Evolutionary conservation across 352 stramenopile species (phyloP).

Genomic region (Globisporangium cylindrosporum): DNA sequence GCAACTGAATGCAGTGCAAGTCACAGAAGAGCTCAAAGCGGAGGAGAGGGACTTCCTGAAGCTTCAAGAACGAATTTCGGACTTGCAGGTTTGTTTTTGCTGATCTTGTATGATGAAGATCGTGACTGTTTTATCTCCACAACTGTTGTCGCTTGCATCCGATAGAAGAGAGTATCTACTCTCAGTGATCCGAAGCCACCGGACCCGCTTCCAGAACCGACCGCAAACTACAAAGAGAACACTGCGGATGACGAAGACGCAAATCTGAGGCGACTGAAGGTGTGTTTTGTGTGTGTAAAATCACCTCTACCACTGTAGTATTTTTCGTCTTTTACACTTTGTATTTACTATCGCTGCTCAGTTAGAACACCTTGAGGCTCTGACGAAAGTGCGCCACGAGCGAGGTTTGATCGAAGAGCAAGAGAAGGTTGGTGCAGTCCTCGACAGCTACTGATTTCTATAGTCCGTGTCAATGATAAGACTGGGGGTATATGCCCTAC

Average conservation of each 20-base stretch:
- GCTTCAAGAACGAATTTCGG: conserved; percentile 14
- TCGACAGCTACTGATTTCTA: too few species aligned
- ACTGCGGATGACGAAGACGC: conserved; percentile 18
- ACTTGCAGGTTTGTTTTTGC: conserved; percentile 12
- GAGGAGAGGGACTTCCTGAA: conserved; percentile 17
- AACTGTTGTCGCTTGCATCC: background rate
- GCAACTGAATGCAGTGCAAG: conserved; percentile 12
- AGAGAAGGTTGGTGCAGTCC: conserved; percentile 34
- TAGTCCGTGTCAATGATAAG: too few species aligned
- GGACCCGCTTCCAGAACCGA: background rate
- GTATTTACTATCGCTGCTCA: background rate
- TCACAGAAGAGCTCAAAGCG: conserved; percentile 3
- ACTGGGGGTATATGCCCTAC: background rate
- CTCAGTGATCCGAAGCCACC: conserved; percentile 6
- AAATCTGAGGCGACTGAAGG: conserved; percentile 43
- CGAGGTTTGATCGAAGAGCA: conserved; percentile 56
- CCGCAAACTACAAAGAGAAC: background rate
- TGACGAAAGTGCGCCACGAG: conserved; percentile 51
- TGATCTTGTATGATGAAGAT: background rate
- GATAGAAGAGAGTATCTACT: conserved; percentile 1
- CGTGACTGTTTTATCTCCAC: background rate
- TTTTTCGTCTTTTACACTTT: background rate
- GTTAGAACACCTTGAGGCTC: conserved; percentile 38
- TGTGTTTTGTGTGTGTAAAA: conserved; percentile 6
- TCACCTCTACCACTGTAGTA: background rate